phyloP scores from a whole-genome alignment of 257 asterid genomes.

The Solanum bulbocastanum region DNA sequence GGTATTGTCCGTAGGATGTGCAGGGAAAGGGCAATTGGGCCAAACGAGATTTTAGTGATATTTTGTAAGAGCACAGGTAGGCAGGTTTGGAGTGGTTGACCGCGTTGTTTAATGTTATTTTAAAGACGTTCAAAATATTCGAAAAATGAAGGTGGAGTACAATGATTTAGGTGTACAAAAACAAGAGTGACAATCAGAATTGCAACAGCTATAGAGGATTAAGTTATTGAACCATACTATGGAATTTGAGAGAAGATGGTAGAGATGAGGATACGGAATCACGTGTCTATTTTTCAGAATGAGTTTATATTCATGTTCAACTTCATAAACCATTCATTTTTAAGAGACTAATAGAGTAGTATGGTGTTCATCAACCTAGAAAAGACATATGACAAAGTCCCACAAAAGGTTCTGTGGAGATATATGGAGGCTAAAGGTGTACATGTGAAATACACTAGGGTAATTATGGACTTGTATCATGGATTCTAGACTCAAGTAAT shows the following conservation, averaged over 20 bases:
- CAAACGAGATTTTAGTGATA: background rate
- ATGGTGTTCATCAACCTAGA: background rate
- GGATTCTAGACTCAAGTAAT: background rate
- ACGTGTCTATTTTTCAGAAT: background rate
- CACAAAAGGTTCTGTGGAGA: background rate
- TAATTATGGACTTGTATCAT: background rate
- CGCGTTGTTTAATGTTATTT: background rate
- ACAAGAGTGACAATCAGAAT: background rate
- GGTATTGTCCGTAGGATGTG: background rate
- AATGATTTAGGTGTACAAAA: background rate
- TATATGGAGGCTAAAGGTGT: background rate
- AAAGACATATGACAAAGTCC: background rate
- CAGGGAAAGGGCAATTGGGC: background rate
- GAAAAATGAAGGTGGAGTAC: background rate
- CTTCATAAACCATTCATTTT: too few relatives aligned
- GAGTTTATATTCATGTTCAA: background rate
- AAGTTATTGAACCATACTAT: background rate
- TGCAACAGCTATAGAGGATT: background rate
- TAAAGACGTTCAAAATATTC: too few relatives aligned
- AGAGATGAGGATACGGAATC: too few relatives aligned
- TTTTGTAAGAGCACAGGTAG: background rate
- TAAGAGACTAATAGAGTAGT: background rate
- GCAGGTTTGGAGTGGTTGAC: background rate
- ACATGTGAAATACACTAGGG: background rate
- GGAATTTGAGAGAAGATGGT: background rate